Percentiles rank a stretch among this genome's conserved stretches.
Evolutionary conservation across 768 basidiomycete genomes (phyloP).

Genomic region (Pleurotus eryngii): DNA sequence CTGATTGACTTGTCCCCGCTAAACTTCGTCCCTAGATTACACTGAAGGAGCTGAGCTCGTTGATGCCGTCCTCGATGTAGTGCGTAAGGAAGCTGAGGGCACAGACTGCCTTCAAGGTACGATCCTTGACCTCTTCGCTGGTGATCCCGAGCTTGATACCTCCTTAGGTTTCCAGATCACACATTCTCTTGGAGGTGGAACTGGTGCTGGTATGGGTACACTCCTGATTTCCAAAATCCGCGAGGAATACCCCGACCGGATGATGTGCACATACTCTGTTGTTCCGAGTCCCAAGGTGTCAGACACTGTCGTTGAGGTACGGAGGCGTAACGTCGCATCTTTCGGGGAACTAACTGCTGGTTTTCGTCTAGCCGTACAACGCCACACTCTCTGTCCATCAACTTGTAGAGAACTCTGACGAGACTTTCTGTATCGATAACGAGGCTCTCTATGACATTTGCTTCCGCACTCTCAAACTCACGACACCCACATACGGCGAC

Average conservation of each 20-base stretch:
- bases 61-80: slow-evolving; percentile 96
- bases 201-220: slow-evolving; percentile 99
- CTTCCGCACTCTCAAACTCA: slow-evolving; percentile 95
- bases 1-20: background rate
- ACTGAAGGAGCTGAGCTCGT: slow-evolving; percentile 98
- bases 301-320: slow-evolving; percentile 94
- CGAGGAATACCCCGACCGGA: slow-evolving; percentile 98
- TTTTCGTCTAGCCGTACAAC: slow-evolving; percentile 80
- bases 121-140: slow-evolving; percentile 18
- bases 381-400: slow-evolving; percentile 98
- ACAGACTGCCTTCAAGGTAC: slow-evolving; percentile 94
- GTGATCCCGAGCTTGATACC: slow-evolving; percentile 4
- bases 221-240: slow-evolving; percentile 98
- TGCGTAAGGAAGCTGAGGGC: slow-evolving; percentile 97
- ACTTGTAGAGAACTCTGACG: slow-evolving; percentile 98
- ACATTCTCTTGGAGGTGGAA: slow-evolving; percentile 98
- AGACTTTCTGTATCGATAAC: slow-evolving; percentile 99
- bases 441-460: slow-evolving; percentile 99
- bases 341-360: background rate
- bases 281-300: slow-evolving; percentile 97
- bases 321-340: slow-evolving; percentile 3
- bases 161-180: slow-evolving; percentile 93
- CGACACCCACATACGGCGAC: slow-evolving; percentile 94
- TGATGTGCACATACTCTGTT: slow-evolving; percentile 99
- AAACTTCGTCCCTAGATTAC: slow-evolving; percentile 52